Evolutionary conservation across 169 alveolate species (phyloP).

Genomic region (Plasmodium gallinaceum): DNA sequence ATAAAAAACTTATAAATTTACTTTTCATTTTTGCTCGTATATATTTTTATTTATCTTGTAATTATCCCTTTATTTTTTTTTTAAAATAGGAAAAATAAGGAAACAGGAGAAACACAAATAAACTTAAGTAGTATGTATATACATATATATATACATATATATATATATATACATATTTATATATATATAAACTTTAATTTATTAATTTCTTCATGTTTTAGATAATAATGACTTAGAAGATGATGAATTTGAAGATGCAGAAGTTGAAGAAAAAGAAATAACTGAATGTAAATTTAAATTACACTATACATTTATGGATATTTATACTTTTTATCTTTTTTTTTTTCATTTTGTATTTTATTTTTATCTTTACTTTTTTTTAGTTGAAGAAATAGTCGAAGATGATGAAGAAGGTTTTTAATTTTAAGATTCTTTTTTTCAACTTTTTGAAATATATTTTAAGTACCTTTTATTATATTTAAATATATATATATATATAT

Average conservation of each 20-base stretch:
- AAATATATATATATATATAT: conserved; percentile 1
- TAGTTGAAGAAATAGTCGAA: conserved; percentile 4
- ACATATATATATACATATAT: not conserved
- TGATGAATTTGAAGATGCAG: conserved; percentile 73
- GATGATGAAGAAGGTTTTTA: conserved; percentile 6
- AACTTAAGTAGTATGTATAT: not conserved
- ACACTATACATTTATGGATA: not conserved
- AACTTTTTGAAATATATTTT: not conserved
- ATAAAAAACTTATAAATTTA: not conserved
- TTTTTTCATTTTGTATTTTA: not conserved
- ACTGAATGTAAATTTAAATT: not conserved
- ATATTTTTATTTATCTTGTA: not conserved
- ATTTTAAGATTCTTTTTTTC: not conserved
- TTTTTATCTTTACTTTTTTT: not conserved
- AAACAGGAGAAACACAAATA: not conserved
- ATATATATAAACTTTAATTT: not conserved
- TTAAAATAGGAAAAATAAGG: not conserved
- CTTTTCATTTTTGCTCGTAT: not conserved
- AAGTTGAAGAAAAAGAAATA: conserved; percentile 66
- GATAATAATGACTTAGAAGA: conserved; percentile 42
- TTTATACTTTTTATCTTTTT: not conserved
- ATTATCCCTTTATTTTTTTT: not conserved
- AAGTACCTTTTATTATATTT: not conserved
- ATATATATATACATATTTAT: not conserved
- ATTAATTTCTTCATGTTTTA: not conserved